These are phyloP conservation scores for Chlamydomonas sp. DNA, from an alignment of 139 green algal species.

Conservation along the genomic window DNA sequence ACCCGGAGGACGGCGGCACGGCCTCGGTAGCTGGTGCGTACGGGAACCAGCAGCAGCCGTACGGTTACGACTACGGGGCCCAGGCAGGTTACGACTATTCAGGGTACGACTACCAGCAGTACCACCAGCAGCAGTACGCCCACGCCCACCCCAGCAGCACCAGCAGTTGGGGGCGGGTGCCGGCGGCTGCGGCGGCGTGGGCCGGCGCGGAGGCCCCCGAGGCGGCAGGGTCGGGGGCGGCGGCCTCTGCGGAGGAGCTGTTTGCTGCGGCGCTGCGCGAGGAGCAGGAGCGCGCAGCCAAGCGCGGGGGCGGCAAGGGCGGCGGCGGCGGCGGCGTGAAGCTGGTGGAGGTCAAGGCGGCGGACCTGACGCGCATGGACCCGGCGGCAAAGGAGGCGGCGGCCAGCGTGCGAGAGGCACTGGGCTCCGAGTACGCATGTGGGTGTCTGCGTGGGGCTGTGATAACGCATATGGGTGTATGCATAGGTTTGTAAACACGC, in stretches of 20 bases:
- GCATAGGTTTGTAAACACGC: no score
- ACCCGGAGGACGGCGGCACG: neutral
- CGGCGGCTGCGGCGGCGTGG: neutral
- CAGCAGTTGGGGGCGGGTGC: neutral
- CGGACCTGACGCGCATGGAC: conserved; percentile 64
- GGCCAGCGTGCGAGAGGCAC: conserved; percentile 55
- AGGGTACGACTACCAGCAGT: neutral
- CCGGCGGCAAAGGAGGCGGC: conserved; percentile 52
- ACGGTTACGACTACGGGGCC: neutral
- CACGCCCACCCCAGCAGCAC: neutral
- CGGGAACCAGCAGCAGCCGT: neutral
- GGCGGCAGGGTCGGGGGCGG: neutral
- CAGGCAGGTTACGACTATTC: neutral
- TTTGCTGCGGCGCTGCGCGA: conserved; percentile 60
- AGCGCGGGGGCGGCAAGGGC: conserved; percentile 12
- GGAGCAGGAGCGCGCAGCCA: conserved; percentile 53
- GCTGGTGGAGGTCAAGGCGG: conserved; percentile 70
- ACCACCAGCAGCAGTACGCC: neutral
- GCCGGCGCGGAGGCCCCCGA: neutral
- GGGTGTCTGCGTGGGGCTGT: neutral
- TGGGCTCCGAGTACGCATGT: conserved; percentile 76
- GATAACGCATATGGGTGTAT: no score
- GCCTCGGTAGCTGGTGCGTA: neutral
- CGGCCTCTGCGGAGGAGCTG: conserved; percentile 25
- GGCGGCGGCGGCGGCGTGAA: conserved; percentile 34